A percentile compares a stretch with the other conserved stretches of the same genome.
These are phyloP conservation scores for Rhododendron ferrugineum DNA, from an alignment of 148 eudicot species.

Conservation along the genomic window DNA sequence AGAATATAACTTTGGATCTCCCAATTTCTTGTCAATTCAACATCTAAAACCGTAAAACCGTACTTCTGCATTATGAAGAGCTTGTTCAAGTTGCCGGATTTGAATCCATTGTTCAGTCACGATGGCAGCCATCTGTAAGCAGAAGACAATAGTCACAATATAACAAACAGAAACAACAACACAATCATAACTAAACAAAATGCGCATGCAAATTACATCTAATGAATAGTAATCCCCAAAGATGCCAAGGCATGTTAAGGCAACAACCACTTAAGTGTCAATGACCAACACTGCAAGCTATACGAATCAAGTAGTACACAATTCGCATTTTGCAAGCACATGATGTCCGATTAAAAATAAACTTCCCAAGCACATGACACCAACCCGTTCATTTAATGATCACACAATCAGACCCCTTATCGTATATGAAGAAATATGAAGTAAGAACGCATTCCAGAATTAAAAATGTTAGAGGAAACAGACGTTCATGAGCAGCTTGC, in stretches of 20 bases:
- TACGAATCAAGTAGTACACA: not conserved
- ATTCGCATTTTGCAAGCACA: not conserved
- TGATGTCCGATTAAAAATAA: not conserved
- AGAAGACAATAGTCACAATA: not conserved
- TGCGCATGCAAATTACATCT: not conserved
- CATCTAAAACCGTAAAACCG: not conserved
- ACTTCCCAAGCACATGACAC: not conserved
- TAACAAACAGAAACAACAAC: not conserved
- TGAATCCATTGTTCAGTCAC: conserved; percentile 91
- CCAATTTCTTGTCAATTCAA: not conserved
- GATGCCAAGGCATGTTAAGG: not conserved
- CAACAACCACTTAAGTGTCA: not conserved
- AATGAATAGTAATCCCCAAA: not conserved
- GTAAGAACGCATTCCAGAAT: not conserved
- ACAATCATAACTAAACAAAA: not conserved
- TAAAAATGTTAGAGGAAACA: not conserved
- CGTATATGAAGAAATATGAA: not conserved
- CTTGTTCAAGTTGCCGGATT: conserved; percentile 88
- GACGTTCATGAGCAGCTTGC: not conserved
- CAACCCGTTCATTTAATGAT: not conserved
- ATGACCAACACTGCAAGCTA: not conserved
- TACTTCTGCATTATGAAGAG: conserved; percentile 76
- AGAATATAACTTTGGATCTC: not conserved
- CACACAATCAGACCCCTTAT: not conserved
- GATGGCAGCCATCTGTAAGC: conserved; percentile 53